Conservation (phyloP, 345 rosid species). For the Gossypium mustelinum region DNA sequence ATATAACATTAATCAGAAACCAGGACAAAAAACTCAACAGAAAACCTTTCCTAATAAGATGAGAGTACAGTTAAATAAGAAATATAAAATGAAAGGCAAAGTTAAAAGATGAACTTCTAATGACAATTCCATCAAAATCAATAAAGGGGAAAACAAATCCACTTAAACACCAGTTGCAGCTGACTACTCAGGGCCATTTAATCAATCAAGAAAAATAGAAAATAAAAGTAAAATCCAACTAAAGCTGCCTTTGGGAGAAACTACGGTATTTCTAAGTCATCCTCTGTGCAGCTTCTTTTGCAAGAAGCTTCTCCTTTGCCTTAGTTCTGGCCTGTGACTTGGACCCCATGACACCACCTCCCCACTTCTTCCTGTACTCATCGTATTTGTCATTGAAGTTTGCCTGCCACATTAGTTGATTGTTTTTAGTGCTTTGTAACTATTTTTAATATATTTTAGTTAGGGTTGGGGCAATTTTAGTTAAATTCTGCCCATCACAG, state of each 20-base stretch:
- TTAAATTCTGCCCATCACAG: too few species aligned
- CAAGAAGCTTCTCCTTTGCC: slow-evolving; percentile 63
- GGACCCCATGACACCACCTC: slow-evolving; percentile 82
- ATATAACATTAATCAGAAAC: too few species aligned
- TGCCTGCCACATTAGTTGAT: slow-evolving; percentile 29
- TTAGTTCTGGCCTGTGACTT: slow-evolving; percentile 73
- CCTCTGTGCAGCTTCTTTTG: slow-evolving; percentile 73
- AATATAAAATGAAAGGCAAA: too few species aligned
- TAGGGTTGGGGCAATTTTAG: too few species aligned
- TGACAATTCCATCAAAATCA: neutral
- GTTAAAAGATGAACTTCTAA: neutral
- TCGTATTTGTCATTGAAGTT: slow-evolving; percentile 74
- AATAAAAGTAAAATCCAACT: neutral
- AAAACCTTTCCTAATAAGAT: too few species aligned
- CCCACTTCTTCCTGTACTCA: slow-evolving; percentile 80
- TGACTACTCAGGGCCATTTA: neutral
- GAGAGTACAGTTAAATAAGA: too few species aligned
- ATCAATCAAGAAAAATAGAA: neutral
- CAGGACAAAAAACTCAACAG: too few species aligned
- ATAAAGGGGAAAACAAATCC: neutral
- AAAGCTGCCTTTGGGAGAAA: neutral
- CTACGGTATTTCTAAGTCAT: slow-evolving; percentile 30
- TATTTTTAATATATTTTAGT: too few species aligned
- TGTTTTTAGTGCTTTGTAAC: too few species aligned
- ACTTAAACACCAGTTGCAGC: neutral